These are phyloP conservation scores for Cryptococcus maquisensis DNA, from an alignment of 1,284 basidiomycete species.

Conservation along the genomic window DNA sequence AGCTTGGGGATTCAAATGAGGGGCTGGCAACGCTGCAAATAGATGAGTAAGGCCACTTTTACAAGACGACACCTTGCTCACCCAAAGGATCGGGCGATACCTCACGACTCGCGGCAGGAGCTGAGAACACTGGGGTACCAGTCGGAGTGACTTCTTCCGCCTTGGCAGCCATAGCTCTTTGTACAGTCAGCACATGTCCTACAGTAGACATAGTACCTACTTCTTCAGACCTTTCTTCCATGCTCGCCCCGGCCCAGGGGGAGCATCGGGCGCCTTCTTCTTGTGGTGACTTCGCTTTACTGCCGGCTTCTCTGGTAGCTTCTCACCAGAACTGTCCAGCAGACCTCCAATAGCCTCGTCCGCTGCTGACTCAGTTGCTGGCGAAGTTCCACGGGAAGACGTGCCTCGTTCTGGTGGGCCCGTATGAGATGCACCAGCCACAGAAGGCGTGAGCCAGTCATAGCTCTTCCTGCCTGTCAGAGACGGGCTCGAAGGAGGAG, in stretches of 20 bases:
- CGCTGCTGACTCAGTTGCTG: slow-evolving; percentile 7
- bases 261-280: slow-evolving; percentile 15
- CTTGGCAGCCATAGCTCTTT: neutral
- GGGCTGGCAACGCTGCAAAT: neutral
- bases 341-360: slow-evolving; percentile 20
- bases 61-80: neutral
- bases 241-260: slow-evolving; percentile 33
- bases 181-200: neutral
- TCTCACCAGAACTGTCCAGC: slow-evolving; percentile 4
- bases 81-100: neutral
- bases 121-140: neutral
- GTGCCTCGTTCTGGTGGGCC: slow-evolving; percentile 32
- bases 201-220: slow-evolving; percentile 21
- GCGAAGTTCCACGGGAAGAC: neutral
- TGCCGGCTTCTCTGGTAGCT: neutral
- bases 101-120: neutral
- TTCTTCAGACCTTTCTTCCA: slow-evolving; percentile 44
- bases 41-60: neutral
- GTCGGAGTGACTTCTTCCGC: neutral
- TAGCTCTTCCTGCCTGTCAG: slow-evolving; percentile 33
- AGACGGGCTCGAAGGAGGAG: neutral
- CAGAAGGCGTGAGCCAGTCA: slow-evolving; percentile 39
- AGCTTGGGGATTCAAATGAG: neutral
- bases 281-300: slow-evolving; percentile 23
- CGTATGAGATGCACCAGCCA: slow-evolving; percentile 36